phyloP scores from a whole-genome alignment of 2,329 filamentous ascomycete genomes.

The Neofusicoccum laricinum region DNA sequence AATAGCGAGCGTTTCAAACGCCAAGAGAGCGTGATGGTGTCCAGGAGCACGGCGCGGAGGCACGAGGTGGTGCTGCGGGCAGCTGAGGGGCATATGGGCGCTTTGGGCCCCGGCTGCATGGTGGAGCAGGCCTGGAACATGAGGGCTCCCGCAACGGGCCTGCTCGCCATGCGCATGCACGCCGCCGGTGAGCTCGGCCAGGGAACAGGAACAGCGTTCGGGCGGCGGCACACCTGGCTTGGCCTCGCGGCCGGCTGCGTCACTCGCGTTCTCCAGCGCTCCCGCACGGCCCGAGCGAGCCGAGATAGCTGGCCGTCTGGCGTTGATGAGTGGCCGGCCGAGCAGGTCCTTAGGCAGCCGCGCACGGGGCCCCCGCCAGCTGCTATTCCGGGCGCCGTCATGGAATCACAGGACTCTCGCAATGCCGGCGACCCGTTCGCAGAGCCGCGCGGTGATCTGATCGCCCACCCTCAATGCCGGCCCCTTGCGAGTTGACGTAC shows the following conservation, averaged over 20 bases:
- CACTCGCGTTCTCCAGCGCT: not conserved
- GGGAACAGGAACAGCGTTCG: not conserved
- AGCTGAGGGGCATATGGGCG: not conserved
- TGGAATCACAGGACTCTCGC: conserved; percentile 13
- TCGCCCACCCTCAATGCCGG: not conserved
- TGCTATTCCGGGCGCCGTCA: not conserved
- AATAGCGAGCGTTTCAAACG: conserved; percentile 5
- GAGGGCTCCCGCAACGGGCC: not conserved
- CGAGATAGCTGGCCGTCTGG: not conserved
- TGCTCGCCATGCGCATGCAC: not conserved
- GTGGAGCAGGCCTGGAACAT: conserved; percentile 12
- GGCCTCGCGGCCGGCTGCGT: not conserved
- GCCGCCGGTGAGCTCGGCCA: not conserved
- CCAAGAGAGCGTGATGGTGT: not conserved
- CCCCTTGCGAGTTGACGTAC: not conserved
- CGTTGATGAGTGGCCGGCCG: not conserved
- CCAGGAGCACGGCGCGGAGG: not conserved
- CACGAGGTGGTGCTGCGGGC: not conserved
- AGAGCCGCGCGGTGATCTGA: not conserved
- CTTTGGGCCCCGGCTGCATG: not conserved
- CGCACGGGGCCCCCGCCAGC: not conserved
- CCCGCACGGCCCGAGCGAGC: conserved; percentile 5
- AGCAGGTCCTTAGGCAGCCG: not conserved
- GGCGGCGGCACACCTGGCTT: not conserved
- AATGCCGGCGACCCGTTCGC: conserved; percentile 11